These are phyloP conservation scores for Pichia sorboxylosa DNA, from an alignment of 1,139 yeast genomes.

Conservation along the genomic window DNA sequence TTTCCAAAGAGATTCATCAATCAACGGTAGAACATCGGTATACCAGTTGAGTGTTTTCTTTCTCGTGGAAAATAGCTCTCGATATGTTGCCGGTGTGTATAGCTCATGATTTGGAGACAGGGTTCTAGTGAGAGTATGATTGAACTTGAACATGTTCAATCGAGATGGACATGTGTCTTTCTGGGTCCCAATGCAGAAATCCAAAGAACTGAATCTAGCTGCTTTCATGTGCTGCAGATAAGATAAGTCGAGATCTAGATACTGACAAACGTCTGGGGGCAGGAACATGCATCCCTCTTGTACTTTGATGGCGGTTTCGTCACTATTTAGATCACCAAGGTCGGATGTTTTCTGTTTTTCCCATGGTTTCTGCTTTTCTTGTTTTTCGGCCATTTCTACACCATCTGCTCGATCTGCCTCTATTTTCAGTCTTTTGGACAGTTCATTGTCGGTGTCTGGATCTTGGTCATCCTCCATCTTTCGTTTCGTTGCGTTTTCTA, in stretches of 20 bases:
- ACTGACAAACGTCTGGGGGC: neutral
- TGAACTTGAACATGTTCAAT: constrained; percentile 8
- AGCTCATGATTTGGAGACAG: constrained; percentile 6
- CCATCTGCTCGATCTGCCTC: too few relatives aligned
- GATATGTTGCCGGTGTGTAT: constrained; percentile 2
- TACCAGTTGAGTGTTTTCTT: constrained; percentile 5
- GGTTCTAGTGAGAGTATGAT: constrained; percentile 4
- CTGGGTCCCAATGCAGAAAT: too few relatives aligned
- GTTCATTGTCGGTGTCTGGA: too few relatives aligned
- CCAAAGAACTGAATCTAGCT: neutral
- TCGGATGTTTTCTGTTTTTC: too few relatives aligned
- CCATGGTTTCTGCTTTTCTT: too few relatives aligned
- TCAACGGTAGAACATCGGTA: constrained; percentile 3
- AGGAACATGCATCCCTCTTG: neutral
- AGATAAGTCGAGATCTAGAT: neutral
- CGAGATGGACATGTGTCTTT: too few relatives aligned
- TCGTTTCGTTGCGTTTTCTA: too few relatives aligned
- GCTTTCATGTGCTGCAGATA: neutral
- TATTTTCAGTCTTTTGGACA: too few relatives aligned
- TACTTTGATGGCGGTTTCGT: too few relatives aligned
- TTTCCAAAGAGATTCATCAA: neutral
- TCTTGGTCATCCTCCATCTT: too few relatives aligned
- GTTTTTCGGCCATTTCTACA: too few relatives aligned
- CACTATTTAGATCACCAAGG: too few relatives aligned
- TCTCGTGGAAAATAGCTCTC: neutral